Conservation (phyloP, 2,329 filamentous ascomycete species). For the Annulohypoxylon truncatum region DNA sequence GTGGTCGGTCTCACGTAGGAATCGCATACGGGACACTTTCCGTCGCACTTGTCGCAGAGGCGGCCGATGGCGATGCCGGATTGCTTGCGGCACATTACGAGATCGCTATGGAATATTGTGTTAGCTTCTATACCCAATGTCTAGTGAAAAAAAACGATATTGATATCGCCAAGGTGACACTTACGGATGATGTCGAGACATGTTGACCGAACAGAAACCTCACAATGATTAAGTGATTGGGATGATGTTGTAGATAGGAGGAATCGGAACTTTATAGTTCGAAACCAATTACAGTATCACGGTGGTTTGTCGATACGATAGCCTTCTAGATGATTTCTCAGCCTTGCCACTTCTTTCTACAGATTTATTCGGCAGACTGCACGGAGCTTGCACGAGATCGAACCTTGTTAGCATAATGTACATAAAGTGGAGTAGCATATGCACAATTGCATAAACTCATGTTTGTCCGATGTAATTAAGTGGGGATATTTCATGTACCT, state of each 20-base stretch:
- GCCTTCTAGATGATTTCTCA: constrained; percentile 55
- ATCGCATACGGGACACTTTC: constrained; percentile 99
- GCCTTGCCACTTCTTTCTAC: constrained; percentile 55
- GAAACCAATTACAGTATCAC: constrained; percentile 11
- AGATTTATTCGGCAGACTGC: constrained; percentile 19
- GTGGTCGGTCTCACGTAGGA: constrained; percentile 98
- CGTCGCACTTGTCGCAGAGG: constrained; percentile 99
- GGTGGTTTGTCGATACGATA: constrained; percentile 35
- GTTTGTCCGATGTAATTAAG: background rate
- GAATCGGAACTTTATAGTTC: background rate
- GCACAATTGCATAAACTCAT: constrained; percentile 29
- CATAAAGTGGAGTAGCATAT: constrained; percentile 1
- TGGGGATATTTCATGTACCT: background rate
- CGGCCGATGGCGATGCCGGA: constrained; percentile 97
- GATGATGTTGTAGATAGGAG: constrained; percentile 5
- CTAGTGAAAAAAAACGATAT: background rate
- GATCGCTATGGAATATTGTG: constrained; percentile 70
- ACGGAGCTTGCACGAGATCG: constrained; percentile 26
- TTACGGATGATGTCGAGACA: constrained; percentile 52
- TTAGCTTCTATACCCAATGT: constrained; percentile 45
- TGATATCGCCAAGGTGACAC: constrained; percentile 45
- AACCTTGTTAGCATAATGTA: constrained; percentile 14
- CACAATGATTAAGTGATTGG: background rate
- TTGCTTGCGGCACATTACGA: constrained; percentile 99
- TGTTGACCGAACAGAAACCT: constrained; percentile 23